Evolutionary conservation across 2,329 filamentous ascomycete genomes (phyloP).

Genomic region (Davidsoniella virescens): DNA sequence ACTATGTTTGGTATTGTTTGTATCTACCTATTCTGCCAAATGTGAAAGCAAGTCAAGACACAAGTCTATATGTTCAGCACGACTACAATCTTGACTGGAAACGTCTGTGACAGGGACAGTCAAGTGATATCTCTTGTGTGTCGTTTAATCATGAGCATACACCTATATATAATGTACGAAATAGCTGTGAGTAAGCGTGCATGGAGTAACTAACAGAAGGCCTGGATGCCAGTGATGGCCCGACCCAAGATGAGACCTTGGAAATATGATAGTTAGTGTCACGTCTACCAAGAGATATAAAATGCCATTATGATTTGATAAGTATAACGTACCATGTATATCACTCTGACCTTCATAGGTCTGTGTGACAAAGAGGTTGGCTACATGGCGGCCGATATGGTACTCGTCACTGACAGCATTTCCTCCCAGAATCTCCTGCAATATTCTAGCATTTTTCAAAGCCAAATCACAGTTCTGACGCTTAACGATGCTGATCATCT

Average conservation of each 20-base stretch:
- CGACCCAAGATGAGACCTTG: slow-evolving; percentile 53
- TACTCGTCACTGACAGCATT: slow-evolving; percentile 99
- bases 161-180: no score
- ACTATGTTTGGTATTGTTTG: not conserved
- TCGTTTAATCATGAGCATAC: no score
- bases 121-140: no score
- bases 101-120: no score
- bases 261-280: not conserved
- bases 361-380: slow-evolving; percentile 92
- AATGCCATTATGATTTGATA: not conserved
- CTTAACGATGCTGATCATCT: slow-evolving; percentile 94
- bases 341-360: slow-evolving; percentile 98
- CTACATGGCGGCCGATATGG: slow-evolving; percentile 81
- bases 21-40: no score
- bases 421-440: slow-evolving; percentile 94
- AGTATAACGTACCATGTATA: slow-evolving; percentile 62
- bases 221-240: slow-evolving; percentile 60
- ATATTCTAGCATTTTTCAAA: slow-evolving; percentile 55
- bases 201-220: slow-evolving; percentile 32
- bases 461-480: slow-evolving; percentile 92
- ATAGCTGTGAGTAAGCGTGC: no score
- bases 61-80: no score
- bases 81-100: no score
- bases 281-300: not conserved
- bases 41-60: no score